Conservation (phyloP, 345 rosid species). For the Euclidium syriacum region DNA sequence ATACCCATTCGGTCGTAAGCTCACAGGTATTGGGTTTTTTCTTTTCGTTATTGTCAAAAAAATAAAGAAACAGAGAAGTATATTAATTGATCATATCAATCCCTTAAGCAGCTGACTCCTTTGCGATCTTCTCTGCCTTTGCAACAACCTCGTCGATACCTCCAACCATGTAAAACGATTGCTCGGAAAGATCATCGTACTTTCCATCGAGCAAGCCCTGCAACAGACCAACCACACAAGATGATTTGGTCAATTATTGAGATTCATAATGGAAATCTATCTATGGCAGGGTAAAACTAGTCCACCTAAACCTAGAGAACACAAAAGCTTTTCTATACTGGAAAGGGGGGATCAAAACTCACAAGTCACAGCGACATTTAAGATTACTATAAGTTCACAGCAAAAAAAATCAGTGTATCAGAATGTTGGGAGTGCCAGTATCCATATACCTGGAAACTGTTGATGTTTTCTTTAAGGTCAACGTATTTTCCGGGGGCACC, state of each 20-base stretch:
- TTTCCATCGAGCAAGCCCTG: slow-evolving; percentile 89
- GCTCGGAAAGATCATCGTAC: slow-evolving; percentile 75
- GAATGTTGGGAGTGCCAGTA: no score
- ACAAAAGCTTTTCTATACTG: no score
- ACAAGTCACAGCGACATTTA: no score
- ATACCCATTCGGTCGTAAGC: no score
- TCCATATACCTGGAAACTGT: slow-evolving; percentile 77
- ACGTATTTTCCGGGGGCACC: slow-evolving; percentile 99
- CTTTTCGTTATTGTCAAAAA: slow-evolving; percentile 21
- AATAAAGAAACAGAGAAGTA: not conserved
- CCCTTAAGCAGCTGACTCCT: slow-evolving; percentile 49
- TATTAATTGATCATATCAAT: not conserved
- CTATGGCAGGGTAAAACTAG: no score
- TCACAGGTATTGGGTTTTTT: not conserved
- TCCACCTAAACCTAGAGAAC: not conserved
- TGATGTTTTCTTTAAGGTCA: slow-evolving; percentile 82
- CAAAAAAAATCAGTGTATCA: no score
- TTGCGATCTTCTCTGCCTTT: slow-evolving; percentile 77
- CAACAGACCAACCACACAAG: not conserved
- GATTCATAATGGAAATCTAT: no score
- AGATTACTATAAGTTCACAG: not conserved
- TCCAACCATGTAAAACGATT: no score
- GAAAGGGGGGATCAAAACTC: no score
- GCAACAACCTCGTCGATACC: no score
- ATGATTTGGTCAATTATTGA: not conserved